Evolutionary conservation across 164 flowering plant species (phyloP).

Genomic region (Vitis vinifera): DNA sequence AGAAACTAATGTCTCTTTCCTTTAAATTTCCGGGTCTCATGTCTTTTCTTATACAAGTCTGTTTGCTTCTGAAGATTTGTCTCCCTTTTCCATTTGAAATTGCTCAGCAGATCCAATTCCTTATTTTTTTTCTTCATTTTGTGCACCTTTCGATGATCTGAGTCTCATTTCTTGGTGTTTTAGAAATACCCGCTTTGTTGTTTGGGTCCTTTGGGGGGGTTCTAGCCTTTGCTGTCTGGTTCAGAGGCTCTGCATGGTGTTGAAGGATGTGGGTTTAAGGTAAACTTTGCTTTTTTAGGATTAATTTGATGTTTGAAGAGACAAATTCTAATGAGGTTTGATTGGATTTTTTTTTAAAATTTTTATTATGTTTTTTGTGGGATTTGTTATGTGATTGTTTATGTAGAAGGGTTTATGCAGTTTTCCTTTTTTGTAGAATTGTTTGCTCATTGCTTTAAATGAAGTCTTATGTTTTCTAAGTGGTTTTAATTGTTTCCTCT

Average conservation of each 20-base stretch:
- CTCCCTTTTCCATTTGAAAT: slow-evolving; percentile 6
- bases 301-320: not conserved
- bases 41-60: slow-evolving; percentile 26
- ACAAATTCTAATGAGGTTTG: too few species aligned
- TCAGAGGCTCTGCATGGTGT: not conserved
- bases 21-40: slow-evolving; percentile 14
- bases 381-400: too few species aligned
- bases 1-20: too few species aligned
- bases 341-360: too few species aligned
- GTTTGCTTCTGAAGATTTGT: slow-evolving; percentile 16
- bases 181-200: slow-evolving; percentile 8
- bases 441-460: too few species aligned
- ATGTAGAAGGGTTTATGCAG: too few species aligned
- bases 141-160: too few species aligned
- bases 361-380: too few species aligned
- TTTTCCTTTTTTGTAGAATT: too few species aligned
- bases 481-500: too few species aligned
- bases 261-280: too few species aligned
- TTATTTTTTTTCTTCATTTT: not conserved
- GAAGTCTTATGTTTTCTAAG: too few species aligned
- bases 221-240: not conserved
- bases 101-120: slow-evolving; percentile 31
- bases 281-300: not conserved
- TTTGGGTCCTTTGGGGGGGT: slow-evolving; percentile 1
- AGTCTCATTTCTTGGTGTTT: slow-evolving; percentile 5